phyloP scores from a whole-genome alignment of 495 filamentous ascomycete species.

The Neurospora sp. region DNA sequence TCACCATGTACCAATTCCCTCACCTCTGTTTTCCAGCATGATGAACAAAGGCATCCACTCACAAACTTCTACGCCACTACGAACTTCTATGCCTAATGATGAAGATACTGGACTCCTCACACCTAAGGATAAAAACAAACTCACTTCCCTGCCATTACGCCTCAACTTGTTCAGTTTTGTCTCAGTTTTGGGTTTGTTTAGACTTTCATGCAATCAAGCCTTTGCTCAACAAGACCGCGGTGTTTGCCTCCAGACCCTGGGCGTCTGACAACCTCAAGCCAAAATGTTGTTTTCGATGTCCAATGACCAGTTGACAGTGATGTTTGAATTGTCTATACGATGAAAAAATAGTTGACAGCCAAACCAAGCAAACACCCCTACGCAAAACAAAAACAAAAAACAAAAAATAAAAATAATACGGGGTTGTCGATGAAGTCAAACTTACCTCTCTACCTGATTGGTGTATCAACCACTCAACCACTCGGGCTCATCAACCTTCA shows the following conservation, averaged over 20 bases:
- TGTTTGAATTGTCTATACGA: background rate
- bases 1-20: background rate
- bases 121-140: background rate
- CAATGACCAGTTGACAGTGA: background rate
- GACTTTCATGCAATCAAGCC: background rate
- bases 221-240: background rate
- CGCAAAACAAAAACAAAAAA: background rate
- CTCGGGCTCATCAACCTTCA: background rate
- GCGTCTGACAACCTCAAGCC: background rate
- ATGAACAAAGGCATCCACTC: background rate
- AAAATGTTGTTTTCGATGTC: background rate
- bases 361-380: background rate
- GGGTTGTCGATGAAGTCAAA: background rate
- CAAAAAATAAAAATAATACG: background rate
- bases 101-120: background rate
- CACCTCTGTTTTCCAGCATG: background rate
- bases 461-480: background rate
- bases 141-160: background rate
- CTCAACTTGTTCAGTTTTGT: background rate
- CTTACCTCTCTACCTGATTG: background rate
- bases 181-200: background rate
- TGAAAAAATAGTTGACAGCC: background rate
- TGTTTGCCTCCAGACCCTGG: background rate
- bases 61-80: background rate
- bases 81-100: background rate